These are phyloP conservation scores for Lepiota brunneoincarnata DNA, from an alignment of 768 basidiomycete species.

Conservation along the genomic window DNA sequence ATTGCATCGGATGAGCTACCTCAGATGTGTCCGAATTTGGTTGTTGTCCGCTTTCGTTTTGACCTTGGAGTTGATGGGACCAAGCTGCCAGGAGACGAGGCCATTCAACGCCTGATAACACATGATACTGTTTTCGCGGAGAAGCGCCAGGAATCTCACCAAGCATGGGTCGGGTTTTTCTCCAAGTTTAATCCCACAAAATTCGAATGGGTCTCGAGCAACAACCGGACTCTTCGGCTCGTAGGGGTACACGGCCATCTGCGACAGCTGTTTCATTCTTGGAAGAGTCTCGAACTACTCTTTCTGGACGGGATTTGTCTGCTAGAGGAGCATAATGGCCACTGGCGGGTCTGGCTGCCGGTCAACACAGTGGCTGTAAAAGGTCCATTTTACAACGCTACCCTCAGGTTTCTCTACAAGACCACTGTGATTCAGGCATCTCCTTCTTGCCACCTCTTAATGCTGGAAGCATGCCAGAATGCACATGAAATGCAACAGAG, in stretches of 20 bases:
- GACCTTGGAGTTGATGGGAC: slow-evolving; percentile 10
- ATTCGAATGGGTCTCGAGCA: slow-evolving; percentile 19
- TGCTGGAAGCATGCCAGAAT: not conserved
- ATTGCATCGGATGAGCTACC: slow-evolving; percentile 4
- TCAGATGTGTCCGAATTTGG: slow-evolving; percentile 13
- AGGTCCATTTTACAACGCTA: slow-evolving; percentile 4
- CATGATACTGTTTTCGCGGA: slow-evolving; percentile 14
- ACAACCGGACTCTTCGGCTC: slow-evolving; percentile 5
- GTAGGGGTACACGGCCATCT: slow-evolving; percentile 13
- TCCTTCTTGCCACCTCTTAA: not conserved
- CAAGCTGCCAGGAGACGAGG: not conserved
- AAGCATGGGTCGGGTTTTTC: slow-evolving; percentile 14
- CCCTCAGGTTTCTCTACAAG: slow-evolving; percentile 1
- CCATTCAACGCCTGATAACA: slow-evolving; percentile 6
- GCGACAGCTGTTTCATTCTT: slow-evolving; percentile 10
- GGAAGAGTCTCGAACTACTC: slow-evolving; percentile 14
- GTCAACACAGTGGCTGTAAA: not conserved
- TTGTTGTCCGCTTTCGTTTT: slow-evolving; percentile 18
- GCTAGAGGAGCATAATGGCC: slow-evolving; percentile 8
- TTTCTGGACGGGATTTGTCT: slow-evolving; percentile 18
- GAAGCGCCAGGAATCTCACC: not conserved
- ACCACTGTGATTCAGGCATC: not conserved
- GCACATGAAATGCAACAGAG: not conserved
- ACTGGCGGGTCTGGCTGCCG: not conserved
- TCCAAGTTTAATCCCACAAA: slow-evolving; percentile 15